Percentiles rank a stretch among this genome's conserved stretches.
Conservation (phyloP, 306 rosid species). For the Biancaea sappan region DNA sequence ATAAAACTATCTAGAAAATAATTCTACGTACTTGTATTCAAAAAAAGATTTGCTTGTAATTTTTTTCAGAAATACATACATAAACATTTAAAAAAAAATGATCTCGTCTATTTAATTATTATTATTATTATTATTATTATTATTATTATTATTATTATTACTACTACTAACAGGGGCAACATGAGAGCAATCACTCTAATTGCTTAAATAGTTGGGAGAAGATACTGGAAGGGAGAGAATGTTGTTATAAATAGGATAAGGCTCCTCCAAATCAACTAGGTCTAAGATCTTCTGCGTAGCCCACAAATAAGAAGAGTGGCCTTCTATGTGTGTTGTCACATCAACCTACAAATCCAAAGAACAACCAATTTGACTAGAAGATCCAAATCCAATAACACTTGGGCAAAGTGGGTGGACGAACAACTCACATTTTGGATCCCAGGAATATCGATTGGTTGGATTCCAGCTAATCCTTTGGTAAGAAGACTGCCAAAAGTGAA, state of each 20-base stretch:
- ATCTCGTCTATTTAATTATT: no score
- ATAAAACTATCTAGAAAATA: no score
- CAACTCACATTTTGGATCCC: slow-evolving; percentile 62
- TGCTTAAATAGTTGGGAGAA: not conserved
- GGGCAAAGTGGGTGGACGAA: slow-evolving; percentile 4
- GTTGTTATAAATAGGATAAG: slow-evolving; percentile 67
- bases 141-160: no score
- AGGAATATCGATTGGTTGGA: slow-evolving; percentile 59
- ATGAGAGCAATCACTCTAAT: slow-evolving; percentile 1
- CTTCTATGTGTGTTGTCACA: slow-evolving; percentile 70
- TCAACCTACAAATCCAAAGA: slow-evolving; percentile 66
- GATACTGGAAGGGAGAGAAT: slow-evolving; percentile 17
- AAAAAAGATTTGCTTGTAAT: no score
- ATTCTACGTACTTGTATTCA: no score
- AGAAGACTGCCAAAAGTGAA: slow-evolving; percentile 50
- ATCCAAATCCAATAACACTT: slow-evolving; percentile 7
- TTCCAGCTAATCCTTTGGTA: slow-evolving; percentile 74
- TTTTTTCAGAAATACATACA: no score
- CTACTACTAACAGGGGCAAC: not conserved
- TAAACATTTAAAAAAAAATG: not conserved
- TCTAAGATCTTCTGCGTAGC: slow-evolving; percentile 67
- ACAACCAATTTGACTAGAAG: not conserved
- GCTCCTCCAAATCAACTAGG: slow-evolving; percentile 66
- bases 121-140: no score
- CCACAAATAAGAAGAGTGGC: slow-evolving; percentile 94